A percentile compares a stretch with the other conserved stretches of the same genome.
phyloP scores from a whole-genome alignment of 208 protist genomes.

The Vickermania spadyakhi region DNA sequence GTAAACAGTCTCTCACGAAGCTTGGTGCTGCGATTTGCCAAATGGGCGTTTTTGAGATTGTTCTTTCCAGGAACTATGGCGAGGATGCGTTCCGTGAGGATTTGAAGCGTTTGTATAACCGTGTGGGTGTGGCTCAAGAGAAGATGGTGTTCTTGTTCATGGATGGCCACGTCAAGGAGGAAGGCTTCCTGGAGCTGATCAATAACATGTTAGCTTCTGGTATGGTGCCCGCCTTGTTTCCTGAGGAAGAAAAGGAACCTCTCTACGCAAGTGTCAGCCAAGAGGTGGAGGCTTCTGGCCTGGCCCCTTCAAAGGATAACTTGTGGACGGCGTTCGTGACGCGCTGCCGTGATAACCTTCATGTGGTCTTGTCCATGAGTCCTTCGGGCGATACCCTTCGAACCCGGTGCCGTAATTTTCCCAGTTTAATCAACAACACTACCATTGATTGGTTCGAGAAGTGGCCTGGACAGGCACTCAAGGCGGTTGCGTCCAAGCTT shows the following conservation, averaged over 20 bases:
- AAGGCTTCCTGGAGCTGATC: slow-evolving; percentile 98
- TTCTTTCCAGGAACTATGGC: slow-evolving; percentile 95
- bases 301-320: slow-evolving; percentile 93
- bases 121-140: slow-evolving; percentile 88
- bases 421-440: slow-evolving; percentile 97
- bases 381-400: slow-evolving; percentile 94
- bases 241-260: slow-evolving; percentile 96
- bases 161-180: slow-evolving; percentile 96
- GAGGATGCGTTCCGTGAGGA: slow-evolving; percentile 97
- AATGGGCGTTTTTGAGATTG: slow-evolving; percentile 96
- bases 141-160: slow-evolving; percentile 97
- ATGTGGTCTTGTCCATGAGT: slow-evolving; percentile 98
- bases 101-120: slow-evolving; percentile 95
- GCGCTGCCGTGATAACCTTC: slow-evolving; percentile 96
- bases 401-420: slow-evolving; percentile 96
- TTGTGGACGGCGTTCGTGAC: slow-evolving; percentile 97
- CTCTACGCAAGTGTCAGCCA: slow-evolving; percentile 90
- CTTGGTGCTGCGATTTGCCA: slow-evolving; percentile 92
- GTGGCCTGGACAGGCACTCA: slow-evolving; percentile 96
- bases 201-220: slow-evolving; percentile 99
- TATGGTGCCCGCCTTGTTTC: slow-evolving; percentile 97
- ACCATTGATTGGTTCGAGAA: slow-evolving; percentile 99
- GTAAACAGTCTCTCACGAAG: slow-evolving; percentile 96
- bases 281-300: slow-evolving; percentile 76
- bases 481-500: slow-evolving; percentile 87